Base-by-base conservation (phyloP, 495 filamentous ascomycete species). In the Astrothelium subdiscretum region DNA sequence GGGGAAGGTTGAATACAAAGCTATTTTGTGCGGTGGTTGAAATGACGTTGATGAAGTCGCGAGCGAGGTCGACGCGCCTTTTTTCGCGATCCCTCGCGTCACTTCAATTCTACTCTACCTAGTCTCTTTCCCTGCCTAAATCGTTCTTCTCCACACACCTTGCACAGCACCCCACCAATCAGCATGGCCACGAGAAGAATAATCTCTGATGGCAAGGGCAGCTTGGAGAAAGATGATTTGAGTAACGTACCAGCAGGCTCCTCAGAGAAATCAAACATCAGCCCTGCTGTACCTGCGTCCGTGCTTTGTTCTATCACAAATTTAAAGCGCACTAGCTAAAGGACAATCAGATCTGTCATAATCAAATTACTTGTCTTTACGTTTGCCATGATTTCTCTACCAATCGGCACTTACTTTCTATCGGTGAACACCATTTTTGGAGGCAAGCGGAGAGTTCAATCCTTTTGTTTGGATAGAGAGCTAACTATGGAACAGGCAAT, bases 311-410 rank as follows among this genome's bases (percentile, higher is more conserved):
- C 29, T 38, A n/a, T 44, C 18, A 52, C 62, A 54, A 52, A 31
- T 42, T 59, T 42, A 59, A 31, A n/a, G 31, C 15, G 22, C 40
- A 48, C 32, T 65, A 62, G 57, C 69, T 72, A 61, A 70, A 20
- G 8, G 20, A 31, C 5, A 6, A 44, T 52, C 63, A 98, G 94
- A 40, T 76, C 86, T 69, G 90, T 97, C 59, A 95, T 99, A 60
- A 76, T 85, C 63, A 97, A 97, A 74, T 82, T 99, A 8, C 79
- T 97, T 8, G 84, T 81, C 60, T 97, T 97, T 75, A 94, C 92
- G 6, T 78, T 89, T 15, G 94, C 90, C 66, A 97, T 98, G 94
- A 80, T 96, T 48, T 79, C 84, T 3, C 76, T 85, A 32, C 94
- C 94, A 31, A 86, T 98, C 63, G 86, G 87, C 31, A 87, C 86